Percentiles rank a stretch among this genome's conserved stretches.
phyloP scores from a whole-genome alignment of 169 alveolate genomes.

The Toxoplasma gondii region DNA sequence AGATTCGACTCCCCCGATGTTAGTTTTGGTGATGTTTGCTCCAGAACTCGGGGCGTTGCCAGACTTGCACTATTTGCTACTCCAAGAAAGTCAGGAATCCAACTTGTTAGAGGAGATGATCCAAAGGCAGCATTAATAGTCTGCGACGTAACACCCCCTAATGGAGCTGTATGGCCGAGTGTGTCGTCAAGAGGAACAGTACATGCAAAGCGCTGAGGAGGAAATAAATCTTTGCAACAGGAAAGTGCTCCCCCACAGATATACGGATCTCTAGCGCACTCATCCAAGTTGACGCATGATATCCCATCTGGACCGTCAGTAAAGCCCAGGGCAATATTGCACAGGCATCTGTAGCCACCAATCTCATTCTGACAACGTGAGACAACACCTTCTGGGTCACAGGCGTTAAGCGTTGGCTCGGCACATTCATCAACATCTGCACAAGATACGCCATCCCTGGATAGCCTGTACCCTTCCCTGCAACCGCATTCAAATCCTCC shows the following conservation, averaged over 20 bases:
- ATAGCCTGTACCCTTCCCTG: slow-evolving; percentile 66
- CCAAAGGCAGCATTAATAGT: not conserved
- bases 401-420: slow-evolving; percentile 65
- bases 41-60: not conserved
- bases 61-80: not conserved
- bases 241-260: slow-evolving; percentile 75
- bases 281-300: slow-evolving; percentile 73
- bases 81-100: slow-evolving; percentile 32
- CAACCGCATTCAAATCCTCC: slow-evolving; percentile 73
- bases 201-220: slow-evolving; percentile 74
- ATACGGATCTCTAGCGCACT: slow-evolving; percentile 74
- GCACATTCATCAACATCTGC: slow-evolving; percentile 73
- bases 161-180: slow-evolving; percentile 33
- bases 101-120: slow-evolving; percentile 13
- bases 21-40: not conserved
- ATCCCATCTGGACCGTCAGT: slow-evolving; percentile 39
- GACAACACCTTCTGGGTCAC: slow-evolving; percentile 69
- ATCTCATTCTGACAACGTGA: slow-evolving; percentile 70
- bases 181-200: slow-evolving; percentile 45
- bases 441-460: slow-evolving; percentile 71
- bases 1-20: not conserved
- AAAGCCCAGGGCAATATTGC: slow-evolving; percentile 71
- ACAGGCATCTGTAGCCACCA: slow-evolving; percentile 74
- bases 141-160: slow-evolving; percentile 7
- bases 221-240: slow-evolving; percentile 75